Evolutionary conservation across 225 moss, liverwort and hornwort genomes (phyloP), one percentile per base, ranked within the genome.

Genomic region (Asterella californica): DNA sequence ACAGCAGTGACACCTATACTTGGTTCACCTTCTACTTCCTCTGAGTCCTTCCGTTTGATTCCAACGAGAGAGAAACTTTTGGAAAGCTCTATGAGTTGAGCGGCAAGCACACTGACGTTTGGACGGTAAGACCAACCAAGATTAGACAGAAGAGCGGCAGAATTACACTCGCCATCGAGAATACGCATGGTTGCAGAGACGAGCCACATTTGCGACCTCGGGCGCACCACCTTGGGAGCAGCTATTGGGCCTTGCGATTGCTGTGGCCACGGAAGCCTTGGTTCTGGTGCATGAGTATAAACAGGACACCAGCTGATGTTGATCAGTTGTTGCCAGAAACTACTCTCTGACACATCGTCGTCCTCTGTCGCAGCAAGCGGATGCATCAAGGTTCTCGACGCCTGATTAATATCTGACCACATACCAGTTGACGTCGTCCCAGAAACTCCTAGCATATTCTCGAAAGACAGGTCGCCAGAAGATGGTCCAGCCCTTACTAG

Each of bases 231-330:
- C 83, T 92, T 94, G 14, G 94, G 94, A 53, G 89, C 68, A 70
- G 91, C 90, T 76, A 94, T 89, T n/a, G 88, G 83, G 80, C 78
- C 82, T 76, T 53, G 84, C 46, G 85, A 79, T 14, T 62, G 52
- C 76, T 83, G 88, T 25, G 86, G 92, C 94, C 91, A 94, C 25
- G 94, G 94, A 47, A 94, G 82, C 76, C 82, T 88, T 61, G 85
- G 71, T 36, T 87, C 86, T 70, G 91, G 94, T 77, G 89, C 74
- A 74, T 65, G 78, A 36, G 82, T 83, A 49, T 86, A 82, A 60
- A 92, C 90, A 79, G 94, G 91, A 80, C 91, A 94, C 94, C 94
- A 94, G 85, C 88, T 91, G 79, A 94, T 92, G 45, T 91, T 94
- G 18, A 83, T 81, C 63, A 94, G 83, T 80, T 92, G 84, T 78